Evolutionary conservation across 2,329 filamentous ascomycete genomes (phyloP).

Genomic region (Ascosphaera aggregata): DNA sequence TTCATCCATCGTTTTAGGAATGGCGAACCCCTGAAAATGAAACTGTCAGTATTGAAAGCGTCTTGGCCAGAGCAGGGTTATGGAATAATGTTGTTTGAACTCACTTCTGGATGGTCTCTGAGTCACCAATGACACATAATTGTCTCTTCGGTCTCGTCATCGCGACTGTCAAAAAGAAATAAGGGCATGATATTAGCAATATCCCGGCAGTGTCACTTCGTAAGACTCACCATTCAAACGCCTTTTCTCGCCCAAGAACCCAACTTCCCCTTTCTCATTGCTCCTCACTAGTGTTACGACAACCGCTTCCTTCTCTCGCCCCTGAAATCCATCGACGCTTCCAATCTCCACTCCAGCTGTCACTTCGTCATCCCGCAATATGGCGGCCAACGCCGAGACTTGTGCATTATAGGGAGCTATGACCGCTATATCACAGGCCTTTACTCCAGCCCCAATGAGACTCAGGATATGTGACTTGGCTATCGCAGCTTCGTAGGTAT

Average conservation of each 20-base stretch:
- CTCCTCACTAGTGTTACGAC: conserved; percentile 86
- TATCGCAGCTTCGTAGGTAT: conserved; percentile 68
- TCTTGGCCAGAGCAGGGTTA: too few relatives aligned
- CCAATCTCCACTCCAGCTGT: conserved; percentile 83
- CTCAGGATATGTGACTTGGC: conserved; percentile 54
- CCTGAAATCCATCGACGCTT: conserved; percentile 92
- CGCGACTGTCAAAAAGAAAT: conserved; percentile 39
- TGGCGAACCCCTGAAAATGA: conserved; percentile 41
- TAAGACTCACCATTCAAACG: conserved; percentile 78
- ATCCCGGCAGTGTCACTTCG: too few relatives aligned
- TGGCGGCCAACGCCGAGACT: conserved; percentile 49
- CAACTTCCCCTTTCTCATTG: conserved; percentile 68
- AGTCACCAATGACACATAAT: conserved; percentile 77
- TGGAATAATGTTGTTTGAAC: conserved; percentile 19
- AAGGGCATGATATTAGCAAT: conserved; percentile 5
- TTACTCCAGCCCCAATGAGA: conserved; percentile 58
- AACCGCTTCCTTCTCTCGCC: conserved; percentile 87
- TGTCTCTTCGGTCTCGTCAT: conserved; percentile 91
- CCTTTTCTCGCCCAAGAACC: conserved; percentile 79
- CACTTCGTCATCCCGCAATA: conserved; percentile 42
- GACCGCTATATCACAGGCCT: conserved; percentile 66
- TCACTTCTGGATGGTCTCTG: conserved; percentile 74
- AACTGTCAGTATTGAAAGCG: conserved; percentile 5
- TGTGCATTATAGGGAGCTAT: conserved; percentile 95
- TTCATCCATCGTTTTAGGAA: conserved; percentile 86